Base-by-base conservation (phyloP, 768 basidiomycete genomes). In the Stropharia rugosoannulata region DNA sequence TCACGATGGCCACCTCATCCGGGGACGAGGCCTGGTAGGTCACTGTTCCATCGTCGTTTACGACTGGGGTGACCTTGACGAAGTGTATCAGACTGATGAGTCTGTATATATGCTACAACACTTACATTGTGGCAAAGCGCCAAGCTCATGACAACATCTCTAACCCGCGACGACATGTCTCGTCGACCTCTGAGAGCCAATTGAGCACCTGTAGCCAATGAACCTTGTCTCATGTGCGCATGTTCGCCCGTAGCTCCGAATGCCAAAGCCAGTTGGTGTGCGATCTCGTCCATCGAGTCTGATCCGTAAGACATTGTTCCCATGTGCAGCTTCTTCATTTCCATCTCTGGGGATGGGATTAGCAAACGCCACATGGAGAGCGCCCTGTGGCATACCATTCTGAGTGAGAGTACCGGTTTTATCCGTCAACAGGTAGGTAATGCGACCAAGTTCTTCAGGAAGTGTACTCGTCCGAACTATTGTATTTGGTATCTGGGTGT, bases 1-100 rank as follows among this genome's bases (percentile, higher is more conserved):
- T 87, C 37, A 99, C 96, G 62, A 99, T 98, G 41, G 97, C 97
- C 42, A 98, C 97, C 75, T 99, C 97, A 65, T 99, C 97, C 0
- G 97, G 97, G 1, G 97, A 99, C 0, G 95, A 96, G 0, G 97
- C 97, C 78, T 99, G 96, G 68, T 98, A 99, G 0, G 96, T 98
- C 38, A 97, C 84, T 1, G 86, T 86, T 7, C 93, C 94, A 63
- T 99, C 96, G 63, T 98, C 95, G 66, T 97, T 96, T 13, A 80
- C 83, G 3, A 96, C 93, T 1, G 97, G 97, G 0, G 96, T 99
- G 37, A 98, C 95, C 95, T 97, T 60, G 0, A 41, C 36, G 22
- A 52, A 6, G 47, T 40, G 55, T 4, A 41, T 25, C 35, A 36
- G 40, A 12, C 51, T n/a, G 49, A 50, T 42, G 19, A 53, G 9